Evolutionary conservation across 2,329 filamentous ascomycete genomes (phyloP).

Genomic region (Anthostomella pinea): DNA sequence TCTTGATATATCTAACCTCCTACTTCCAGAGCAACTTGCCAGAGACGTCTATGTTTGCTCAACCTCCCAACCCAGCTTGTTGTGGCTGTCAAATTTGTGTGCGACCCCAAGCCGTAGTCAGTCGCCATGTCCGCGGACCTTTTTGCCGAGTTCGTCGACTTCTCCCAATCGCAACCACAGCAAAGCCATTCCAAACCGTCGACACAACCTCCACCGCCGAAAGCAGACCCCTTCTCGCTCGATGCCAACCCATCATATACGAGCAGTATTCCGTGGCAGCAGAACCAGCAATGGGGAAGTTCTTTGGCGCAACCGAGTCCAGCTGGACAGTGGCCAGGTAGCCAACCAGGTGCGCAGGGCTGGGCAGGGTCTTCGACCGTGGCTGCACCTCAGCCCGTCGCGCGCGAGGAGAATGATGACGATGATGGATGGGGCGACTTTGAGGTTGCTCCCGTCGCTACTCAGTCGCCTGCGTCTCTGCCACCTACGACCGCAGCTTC

Average conservation of each 20-base stretch:
- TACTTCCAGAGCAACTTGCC: too few relatives aligned
- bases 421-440: constrained; percentile 69
- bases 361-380: constrained; percentile 9
- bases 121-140: constrained; percentile 61
- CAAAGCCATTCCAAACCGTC: constrained; percentile 16
- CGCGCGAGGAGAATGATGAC: constrained; percentile 35
- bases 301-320: constrained; percentile 7
- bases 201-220: constrained; percentile 16
- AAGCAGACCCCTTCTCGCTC: constrained; percentile 21
- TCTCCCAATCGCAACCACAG: constrained; percentile 31
- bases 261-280: constrained; percentile 7
- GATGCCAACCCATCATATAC: constrained; percentile 7
- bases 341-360: constrained; percentile 21
- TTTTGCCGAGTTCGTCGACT: constrained; percentile 59
- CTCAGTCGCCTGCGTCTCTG: constrained; percentile 18
- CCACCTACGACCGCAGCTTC: constrained; percentile 7
- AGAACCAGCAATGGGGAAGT: constrained; percentile 29
- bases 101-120: too few relatives aligned
- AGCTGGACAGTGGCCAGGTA: constrained; percentile 21
- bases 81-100: too few relatives aligned
- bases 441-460: constrained; percentile 49
- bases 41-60: too few relatives aligned
- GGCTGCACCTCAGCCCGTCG: constrained; percentile 6
- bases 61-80: too few relatives aligned
- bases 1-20: too few relatives aligned